These are phyloP conservation scores for Heliamphora pulchella DNA, from an alignment of 179 eudicot species.

Conservation along the genomic window DNA sequence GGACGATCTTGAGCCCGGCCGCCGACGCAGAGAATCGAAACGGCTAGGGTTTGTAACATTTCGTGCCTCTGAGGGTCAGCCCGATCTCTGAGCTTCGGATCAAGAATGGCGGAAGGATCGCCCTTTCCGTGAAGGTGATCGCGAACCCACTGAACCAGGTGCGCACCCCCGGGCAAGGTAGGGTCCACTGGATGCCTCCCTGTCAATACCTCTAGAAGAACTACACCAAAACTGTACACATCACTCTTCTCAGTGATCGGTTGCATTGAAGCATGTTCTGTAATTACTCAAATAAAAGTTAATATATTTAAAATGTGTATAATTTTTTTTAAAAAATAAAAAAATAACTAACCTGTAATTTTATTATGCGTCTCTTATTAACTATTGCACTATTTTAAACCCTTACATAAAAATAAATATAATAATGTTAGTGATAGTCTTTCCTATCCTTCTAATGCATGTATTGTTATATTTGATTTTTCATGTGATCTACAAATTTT, in stretches of 20 bases:
- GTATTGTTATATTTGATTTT: too few relatives aligned
- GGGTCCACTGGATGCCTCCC: conserved; percentile 95
- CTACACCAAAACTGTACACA: conserved; percentile 90
- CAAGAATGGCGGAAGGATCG: conserved; percentile 44
- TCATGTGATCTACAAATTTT: too few relatives aligned
- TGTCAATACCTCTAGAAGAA: conserved; percentile 71
- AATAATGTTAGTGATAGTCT: too few relatives aligned
- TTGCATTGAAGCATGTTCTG: conserved; percentile 84
- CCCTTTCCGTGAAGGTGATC: conserved; percentile 27
- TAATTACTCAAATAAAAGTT: not conserved
- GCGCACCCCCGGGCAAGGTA: conserved; percentile 78
- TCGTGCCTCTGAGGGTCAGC: conserved; percentile 63
- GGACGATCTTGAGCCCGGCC: conserved; percentile 76
- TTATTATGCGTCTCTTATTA: too few relatives aligned
- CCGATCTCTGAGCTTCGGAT: conserved; percentile 39
- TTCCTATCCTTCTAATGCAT: too few relatives aligned
- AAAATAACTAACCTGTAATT: too few relatives aligned
- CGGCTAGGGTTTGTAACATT: conserved; percentile 75
- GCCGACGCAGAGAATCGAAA: conserved; percentile 64
- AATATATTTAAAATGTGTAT: too few relatives aligned
- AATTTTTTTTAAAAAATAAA: too few relatives aligned
- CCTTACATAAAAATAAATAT: too few relatives aligned
- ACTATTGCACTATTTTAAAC: too few relatives aligned
- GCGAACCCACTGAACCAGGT: conserved; percentile 86
- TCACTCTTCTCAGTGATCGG: conserved; percentile 90